Base-by-base conservation (phyloP, 306 rosid species). In the Cucurbita ficifolia region DNA sequence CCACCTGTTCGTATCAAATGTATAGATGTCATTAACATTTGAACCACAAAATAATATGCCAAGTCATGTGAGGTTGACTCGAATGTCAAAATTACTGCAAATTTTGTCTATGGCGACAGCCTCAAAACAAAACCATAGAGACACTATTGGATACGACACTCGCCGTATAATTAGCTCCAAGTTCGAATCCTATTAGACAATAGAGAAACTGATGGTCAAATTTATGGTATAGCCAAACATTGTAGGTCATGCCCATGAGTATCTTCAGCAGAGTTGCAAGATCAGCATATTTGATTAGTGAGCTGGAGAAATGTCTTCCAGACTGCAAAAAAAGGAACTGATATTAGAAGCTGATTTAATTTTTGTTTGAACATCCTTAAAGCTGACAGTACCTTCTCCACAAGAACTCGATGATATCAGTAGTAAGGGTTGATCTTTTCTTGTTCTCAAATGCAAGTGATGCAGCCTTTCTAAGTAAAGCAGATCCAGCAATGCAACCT, bases 401-500 rank as follows among this genome's bases (percentile, higher is more conserved):
- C 83, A 94, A 86, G 87, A 64, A 84, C 81, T 91, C 90, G 56
- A 94, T 94, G 80, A 94, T 91, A 81, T 94, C 97, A 7, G 88
- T 79, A 0, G 99, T 91, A 73, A 91, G 90, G 5, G 96, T 87
- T 68, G 99, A 89, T 81, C 99, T 87, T 85, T 87, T 94, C 88
- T 90, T 90, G 75, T 76, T 73, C 56, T 79, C 72, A 76, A 89
- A 91, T 63, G 96, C 97, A 74, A 87, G 86, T 21, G 95, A 86
- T 49, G 99, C 99, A 29, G 99, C 97, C 78, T 75, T 94, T 78
- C 97, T 91, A 89, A 89, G 74, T 76, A 94, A 67, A 55, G 90
- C 83, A 56, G 99, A 85, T 19, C 91, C 97, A 43, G 96, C 99
- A 63, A 94, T 80, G 88, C 95, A 85, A 49, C 97, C 99, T 79